Evolutionary conservation across 2,329 filamentous ascomycete species (phyloP).

Genomic region (Graphium sp.): DNA sequence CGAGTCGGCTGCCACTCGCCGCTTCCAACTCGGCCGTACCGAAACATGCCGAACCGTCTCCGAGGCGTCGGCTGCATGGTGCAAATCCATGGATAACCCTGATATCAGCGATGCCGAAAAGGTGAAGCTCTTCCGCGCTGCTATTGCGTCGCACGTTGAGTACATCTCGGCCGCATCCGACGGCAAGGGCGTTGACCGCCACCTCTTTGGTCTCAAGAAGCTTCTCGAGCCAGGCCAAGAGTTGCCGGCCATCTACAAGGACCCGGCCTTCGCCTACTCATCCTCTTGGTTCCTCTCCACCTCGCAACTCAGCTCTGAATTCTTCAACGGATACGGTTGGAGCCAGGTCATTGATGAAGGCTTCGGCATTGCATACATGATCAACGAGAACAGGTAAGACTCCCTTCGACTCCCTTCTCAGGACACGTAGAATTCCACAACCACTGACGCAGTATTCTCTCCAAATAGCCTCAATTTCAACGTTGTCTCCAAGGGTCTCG

Average conservation of each 20-base stretch:
- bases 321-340: slow-evolving; percentile 99
- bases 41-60: slow-evolving; percentile 90
- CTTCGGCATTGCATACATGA: slow-evolving; percentile 98
- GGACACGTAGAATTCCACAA: neutral
- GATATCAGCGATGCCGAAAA: slow-evolving; percentile 44
- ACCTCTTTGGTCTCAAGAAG: slow-evolving; percentile 95
- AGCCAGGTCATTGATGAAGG: slow-evolving; percentile 92
- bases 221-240: slow-evolving; percentile 67
- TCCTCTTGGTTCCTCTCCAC: slow-evolving; percentile 79
- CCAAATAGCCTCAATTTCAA: slow-evolving; percentile 78
- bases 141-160: slow-evolving; percentile 66
- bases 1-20: slow-evolving; percentile 85
- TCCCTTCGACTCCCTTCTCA: neutral
- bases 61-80: slow-evolving; percentile 83
- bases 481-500: slow-evolving; percentile 83
- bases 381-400: slow-evolving; percentile 83
- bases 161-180: slow-evolving; percentile 84
- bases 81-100: slow-evolving; percentile 66
- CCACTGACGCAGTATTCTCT: neutral
- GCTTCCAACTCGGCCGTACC: slow-evolving; percentile 91
- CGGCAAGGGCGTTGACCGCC: slow-evolving; percentile 85
- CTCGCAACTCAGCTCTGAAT: slow-evolving; percentile 84
- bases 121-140: slow-evolving; percentile 64
- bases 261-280: slow-evolving; percentile 74
- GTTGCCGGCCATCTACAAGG: slow-evolving; percentile 67